Base-by-base conservation (phyloP, 345 rosid genomes). In the Limnanthes douglasii region DNA sequence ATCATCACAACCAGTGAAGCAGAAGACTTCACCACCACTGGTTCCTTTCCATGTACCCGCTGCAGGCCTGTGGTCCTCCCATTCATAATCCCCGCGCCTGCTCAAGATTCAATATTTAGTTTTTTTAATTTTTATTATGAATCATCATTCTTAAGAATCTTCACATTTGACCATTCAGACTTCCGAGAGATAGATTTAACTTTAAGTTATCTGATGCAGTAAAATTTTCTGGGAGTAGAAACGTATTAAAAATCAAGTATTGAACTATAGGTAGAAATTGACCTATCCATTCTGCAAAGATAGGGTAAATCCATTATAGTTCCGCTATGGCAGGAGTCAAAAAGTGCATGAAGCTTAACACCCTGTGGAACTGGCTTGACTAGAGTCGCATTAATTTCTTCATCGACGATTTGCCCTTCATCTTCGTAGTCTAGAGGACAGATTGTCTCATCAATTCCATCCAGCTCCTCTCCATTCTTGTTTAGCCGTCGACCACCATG, bases 401-500 rank as follows among this genome's bases (percentile, higher is more conserved):
- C 81, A 30, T 88, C 97, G 0, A 83, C 58, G 16, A 88, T 76
- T 76, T 71, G 74, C 47, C 97, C 97, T 35, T 78, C 61, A 16
- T 70, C 67, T 43, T 42, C 44, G 18, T 75, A 70, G 46, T 88
- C 97, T 5, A 54, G 3, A 0, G 95, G 97, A 40, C 93, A 86
- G 29, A 88, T 85, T 2, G 93, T 78, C 59, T 88, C 97, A 8
- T 88, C 93, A 23, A 31, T n/a, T n/a, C n/a, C n/a, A n/a, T n/a
- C n/a, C n/a, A n/a, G n/a, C n/a, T n/a, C n/a, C n/a, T n/a, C n/a
- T n/a, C n/a, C n/a, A n/a, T n/a, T n/a, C n/a, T n/a, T n/a, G n/a
- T n/a, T n/a, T n/a, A 88, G n/a, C 97, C 97, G 43, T 88, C 95
- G 13, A 72, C 29, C 61, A 25, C 95, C 97, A 39, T 88, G 97